Base-by-base conservation (phyloP, 257 asterid genomes). In the Petunia secreta region DNA sequence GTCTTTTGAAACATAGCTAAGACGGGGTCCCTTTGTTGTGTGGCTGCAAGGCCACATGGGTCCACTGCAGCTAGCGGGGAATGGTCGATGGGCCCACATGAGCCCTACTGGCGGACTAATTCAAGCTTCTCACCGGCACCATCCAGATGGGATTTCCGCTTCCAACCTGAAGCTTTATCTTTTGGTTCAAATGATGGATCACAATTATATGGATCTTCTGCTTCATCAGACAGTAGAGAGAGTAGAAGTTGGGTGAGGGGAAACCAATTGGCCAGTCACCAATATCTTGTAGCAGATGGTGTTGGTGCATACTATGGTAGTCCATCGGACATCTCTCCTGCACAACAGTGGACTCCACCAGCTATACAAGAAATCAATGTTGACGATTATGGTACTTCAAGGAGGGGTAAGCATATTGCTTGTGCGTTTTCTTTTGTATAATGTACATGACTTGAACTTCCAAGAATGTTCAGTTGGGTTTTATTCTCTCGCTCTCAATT, bases 11-110 rank as follows among this genome's bases (percentile, higher is more conserved):
- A 86, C 85, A 96, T 94, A 86, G 98, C 98, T 88, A 94, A 90
- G 86, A 96, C 96, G 99, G 99, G 99, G 97, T 94, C 99, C 80
- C 98, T 96, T 80, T 96, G 99, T 92, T 96, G 98, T 92, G 99
- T 94, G 98, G 99, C 99, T 85, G 95, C 98, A 63, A 91, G 99
- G 99, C 99, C 98, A 89, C 98, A 96, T 92, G 97, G 94, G 80
- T 92, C 98, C 55, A 94, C 86, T 85, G 86, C 93, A 66, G 78
- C 98, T 78, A 94, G 95, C 83, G 80, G 94, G 85, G 99, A 96
- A 84, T 94, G 98, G 97, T 96, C 99, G 3, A 88, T 92, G 85
- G 98, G 98, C 58, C 97, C 93, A 37, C 97, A 91, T 0, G 99
- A 96, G 82, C 99, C 98, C 44, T 92, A 96, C 83, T 96, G 98